Percentiles rank a stretch among this genome's conserved stretches.
phyloP scores from a whole-genome alignment of 148 eudicot genomes.

The Drosera capensis region DNA sequence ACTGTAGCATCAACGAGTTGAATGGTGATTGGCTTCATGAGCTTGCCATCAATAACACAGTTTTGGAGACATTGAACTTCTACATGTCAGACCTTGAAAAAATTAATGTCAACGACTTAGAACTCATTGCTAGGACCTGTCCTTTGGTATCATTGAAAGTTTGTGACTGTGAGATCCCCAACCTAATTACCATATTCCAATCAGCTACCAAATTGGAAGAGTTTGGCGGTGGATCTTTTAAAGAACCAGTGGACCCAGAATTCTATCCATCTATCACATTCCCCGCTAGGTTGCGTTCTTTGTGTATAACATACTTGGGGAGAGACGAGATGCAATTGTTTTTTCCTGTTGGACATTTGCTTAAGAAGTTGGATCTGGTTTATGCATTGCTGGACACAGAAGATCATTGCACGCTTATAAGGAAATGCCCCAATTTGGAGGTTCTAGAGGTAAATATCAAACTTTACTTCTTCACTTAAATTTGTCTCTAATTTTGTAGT shows the following conservation, averaged over 20 bases:
- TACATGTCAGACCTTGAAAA: slow-evolving; percentile 56
- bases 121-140: slow-evolving; percentile 60
- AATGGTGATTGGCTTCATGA: slow-evolving; percentile 76
- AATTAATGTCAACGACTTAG: slow-evolving; percentile 47
- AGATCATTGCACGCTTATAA: slow-evolving; percentile 52
- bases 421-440: slow-evolving; percentile 76
- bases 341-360: slow-evolving; percentile 38
- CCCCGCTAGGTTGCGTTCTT: slow-evolving; percentile 34
- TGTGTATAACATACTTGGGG: slow-evolving; percentile 62
- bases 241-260: slow-evolving; percentile 28
- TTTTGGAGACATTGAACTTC: slow-evolving; percentile 65
- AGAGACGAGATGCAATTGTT: slow-evolving; percentile 51
- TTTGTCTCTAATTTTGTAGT: too few species aligned
- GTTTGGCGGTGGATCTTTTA: slow-evolving; percentile 71
- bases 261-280: slow-evolving; percentile 31
- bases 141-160: slow-evolving; percentile 62
- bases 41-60: slow-evolving; percentile 57
- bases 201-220: slow-evolving; percentile 56
- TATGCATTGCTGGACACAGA: slow-evolving; percentile 65
- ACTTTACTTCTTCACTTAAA: not conserved
- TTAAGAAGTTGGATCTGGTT: slow-evolving; percentile 71
- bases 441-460: slow-evolving; percentile 62
- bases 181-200: slow-evolving; percentile 44
- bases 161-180: slow-evolving; percentile 47
- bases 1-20: slow-evolving; percentile 44